Evolutionary conservation across 129 eudicot genomes (phyloP).

Genomic region (Flaveria ramosissima): DNA sequence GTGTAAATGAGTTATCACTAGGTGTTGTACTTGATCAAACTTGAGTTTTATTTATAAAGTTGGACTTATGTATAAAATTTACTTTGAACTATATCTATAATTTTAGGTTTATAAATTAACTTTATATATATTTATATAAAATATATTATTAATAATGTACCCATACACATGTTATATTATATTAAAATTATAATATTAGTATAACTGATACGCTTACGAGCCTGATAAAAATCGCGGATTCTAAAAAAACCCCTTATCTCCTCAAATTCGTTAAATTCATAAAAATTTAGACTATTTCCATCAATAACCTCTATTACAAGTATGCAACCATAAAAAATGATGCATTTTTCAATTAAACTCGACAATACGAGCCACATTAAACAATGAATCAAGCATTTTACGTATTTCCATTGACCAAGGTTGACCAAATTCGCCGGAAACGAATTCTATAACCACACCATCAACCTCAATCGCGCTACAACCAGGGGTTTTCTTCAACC

Average conservation of each 20-base stretch:
- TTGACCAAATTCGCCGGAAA: slow-evolving; percentile 43
- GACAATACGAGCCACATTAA: slow-evolving; percentile 18
- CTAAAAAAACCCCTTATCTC: neutral
- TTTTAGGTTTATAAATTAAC: too few species aligned
- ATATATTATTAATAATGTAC: too few species aligned
- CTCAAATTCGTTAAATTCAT: neutral
- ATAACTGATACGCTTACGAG: too few species aligned
- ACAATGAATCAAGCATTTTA: slow-evolving; percentile 39
- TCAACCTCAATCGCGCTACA: slow-evolving; percentile 57
- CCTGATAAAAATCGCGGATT: too few species aligned
- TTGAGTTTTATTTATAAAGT: too few species aligned
- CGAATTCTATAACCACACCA: slow-evolving; percentile 55
- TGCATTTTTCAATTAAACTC: neutral
- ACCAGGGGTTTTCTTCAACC: slow-evolving; percentile 62
- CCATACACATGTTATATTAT: too few species aligned
- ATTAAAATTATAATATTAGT: too few species aligned
- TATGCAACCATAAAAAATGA: neutral
- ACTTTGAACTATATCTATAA: too few species aligned
- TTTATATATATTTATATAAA: too few species aligned
- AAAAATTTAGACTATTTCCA: neutral
- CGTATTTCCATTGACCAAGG: slow-evolving; percentile 37
- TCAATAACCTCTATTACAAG: neutral
- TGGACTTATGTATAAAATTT: too few species aligned
- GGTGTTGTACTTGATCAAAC: too few species aligned
- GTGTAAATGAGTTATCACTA: too few species aligned